Evolutionary conservation across 352 stramenopile genomes (phyloP), one percentile per base, ranked within the genome.

Genomic region (Phytophthora brassicae): DNA sequence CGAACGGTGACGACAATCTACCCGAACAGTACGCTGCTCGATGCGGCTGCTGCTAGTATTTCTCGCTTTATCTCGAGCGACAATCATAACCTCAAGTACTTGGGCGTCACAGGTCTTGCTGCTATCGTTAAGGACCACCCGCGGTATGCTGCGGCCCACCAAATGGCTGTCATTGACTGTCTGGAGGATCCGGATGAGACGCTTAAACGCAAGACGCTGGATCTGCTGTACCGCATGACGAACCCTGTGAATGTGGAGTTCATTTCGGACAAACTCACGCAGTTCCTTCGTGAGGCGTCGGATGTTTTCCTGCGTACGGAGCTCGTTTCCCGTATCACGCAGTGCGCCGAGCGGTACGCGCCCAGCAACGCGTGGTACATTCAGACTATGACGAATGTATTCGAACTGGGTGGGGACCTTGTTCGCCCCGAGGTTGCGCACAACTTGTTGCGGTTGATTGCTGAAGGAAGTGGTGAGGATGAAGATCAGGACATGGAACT

Each of bases 231-330:
- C 68, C 84, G 94, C 62, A 99, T 99, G 97, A 99, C 95, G 20
- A 99, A 99, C 82, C 96, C 97, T 2, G 96, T 99, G 46, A 99
- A 99, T 74, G 97, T 99, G 6, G 97, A 99, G 76, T 99, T 99
- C 67, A 99, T 99, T 72, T 95, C 94, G 3, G 97, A 99, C 52
- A 99, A 99, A 70, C 86, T 99, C 26, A 90, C 99, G 20, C 88
- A 97, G 62, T 98, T 98, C 62, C 74, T 99, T 68, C 80, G 92
- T 43, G 89, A 95, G 53, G 97, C 97, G 2, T 98, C 90, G 5
- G 97, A 99, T 68, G 90, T 98, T n/a, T 99, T 99, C 66, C 72
- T 99, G 20, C 97, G 97, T 14, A 92, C 92, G 26, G 96, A 99
- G 66, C 85, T 99, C 24, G 98, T 99, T 24, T 93, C 83, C 8